phyloP scores from a whole-genome alignment of 2,329 filamentous ascomycete species.

The Diaporthe humulicola region DNA sequence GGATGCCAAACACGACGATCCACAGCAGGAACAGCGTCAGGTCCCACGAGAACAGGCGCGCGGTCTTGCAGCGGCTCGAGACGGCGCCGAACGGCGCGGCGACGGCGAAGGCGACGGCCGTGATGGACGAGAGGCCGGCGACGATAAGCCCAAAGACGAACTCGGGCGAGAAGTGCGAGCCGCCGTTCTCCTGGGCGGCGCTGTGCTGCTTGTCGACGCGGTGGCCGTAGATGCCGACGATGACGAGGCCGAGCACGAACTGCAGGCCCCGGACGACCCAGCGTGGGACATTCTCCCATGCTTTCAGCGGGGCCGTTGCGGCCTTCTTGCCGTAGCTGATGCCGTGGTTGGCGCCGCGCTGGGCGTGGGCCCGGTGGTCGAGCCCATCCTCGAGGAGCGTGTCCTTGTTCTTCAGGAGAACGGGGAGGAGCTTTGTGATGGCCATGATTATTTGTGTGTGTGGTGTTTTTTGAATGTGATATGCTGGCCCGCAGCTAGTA shows the following conservation, averaged over 20 bases:
- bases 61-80: constrained; percentile 53
- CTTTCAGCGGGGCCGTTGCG: constrained; percentile 59
- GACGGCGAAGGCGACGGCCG: constrained; percentile 59
- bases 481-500: constrained; percentile 30
- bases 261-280: constrained; percentile 74
- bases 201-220: constrained; percentile 64
- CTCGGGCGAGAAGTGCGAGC: constrained; percentile 53
- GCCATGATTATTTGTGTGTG: constrained; percentile 13
- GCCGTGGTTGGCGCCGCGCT: constrained; percentile 34
- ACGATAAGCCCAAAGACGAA: constrained; percentile 76
- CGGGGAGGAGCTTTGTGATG: constrained; percentile 35
- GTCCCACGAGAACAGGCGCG: constrained; percentile 61
- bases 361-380: constrained; percentile 37
- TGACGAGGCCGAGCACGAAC: constrained; percentile 76
- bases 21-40: constrained; percentile 63
- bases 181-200: constrained; percentile 23
- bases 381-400: constrained; percentile 37
- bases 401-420: constrained; percentile 33
- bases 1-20: constrained; percentile 79
- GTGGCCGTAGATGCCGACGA: constrained; percentile 76
- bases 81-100: constrained; percentile 53
- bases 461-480: neutral
- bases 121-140: constrained; percentile 66
- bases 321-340: constrained; percentile 53
- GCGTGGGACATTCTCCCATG: constrained; percentile 62